Evolutionary conservation across 805 yeast genomes (phyloP), one percentile per base, ranked within the genome.

Genomic region (Yarrowia sp.): DNA sequence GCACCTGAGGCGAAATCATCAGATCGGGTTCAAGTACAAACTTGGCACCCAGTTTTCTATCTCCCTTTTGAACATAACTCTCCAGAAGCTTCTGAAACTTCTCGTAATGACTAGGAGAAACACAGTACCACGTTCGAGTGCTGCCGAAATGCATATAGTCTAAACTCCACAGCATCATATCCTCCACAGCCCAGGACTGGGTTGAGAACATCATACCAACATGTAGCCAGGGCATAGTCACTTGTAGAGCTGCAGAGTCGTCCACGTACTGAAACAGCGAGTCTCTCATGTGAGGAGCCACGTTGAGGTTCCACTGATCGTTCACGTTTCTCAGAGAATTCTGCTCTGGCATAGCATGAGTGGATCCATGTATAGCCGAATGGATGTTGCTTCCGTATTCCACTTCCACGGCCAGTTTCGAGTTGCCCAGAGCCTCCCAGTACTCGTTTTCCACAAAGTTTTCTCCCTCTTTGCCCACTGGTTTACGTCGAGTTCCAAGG

Each of bases 161-260:
- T 6, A 95, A 90, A 61, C 90, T 84, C 67, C 89, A 77, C 0
- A 96, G 87, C 72, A 87, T 89, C 73, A 89, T 96, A 73, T 91
- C 97, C 70, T 90, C 96, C 66, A 89, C 86, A 73, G 89, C 95
- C 96, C 97, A 91, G 72, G 96, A 88, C 72, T 90, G 89, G 0
- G 96, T 89, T 1, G 93, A 85, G 70, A 90, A 84, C 41, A 90
- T 79, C 32, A 92, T 89, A 0, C 97, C 97, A 28, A 90, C 83
- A 69, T 90, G 88, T 11, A 91, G 78, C 96, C 96, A 90, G 0
- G 97, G 96, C 51, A 43, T 58, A 22, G 87, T 81, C 0, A 95
- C 87, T 91, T 91, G 88, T 1, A 95, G 95, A 0, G 95, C 86
- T 0, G 91, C 88, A 36, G 84, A 82, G 17, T 84, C 82, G 65